Evolutionary conservation across 2,329 filamentous ascomycete genomes (phyloP).

Genomic region (Cyphellophora europaea): DNA sequence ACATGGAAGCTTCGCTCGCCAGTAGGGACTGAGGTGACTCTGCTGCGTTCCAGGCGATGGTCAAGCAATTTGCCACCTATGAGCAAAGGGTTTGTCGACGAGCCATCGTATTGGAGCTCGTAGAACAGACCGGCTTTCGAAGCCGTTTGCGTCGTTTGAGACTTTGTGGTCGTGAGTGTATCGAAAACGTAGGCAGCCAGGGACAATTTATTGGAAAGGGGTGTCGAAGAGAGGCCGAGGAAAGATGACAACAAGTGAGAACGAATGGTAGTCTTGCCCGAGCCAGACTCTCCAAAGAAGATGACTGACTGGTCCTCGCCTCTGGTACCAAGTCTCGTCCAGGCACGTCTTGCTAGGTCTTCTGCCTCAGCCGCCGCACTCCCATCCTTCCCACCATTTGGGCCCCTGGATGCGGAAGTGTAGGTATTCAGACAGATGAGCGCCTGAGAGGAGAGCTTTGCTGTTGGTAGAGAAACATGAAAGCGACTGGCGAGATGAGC

Average conservation of each 20-base stretch:
- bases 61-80: slow-evolving; percentile 93
- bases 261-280: slow-evolving; percentile 90
- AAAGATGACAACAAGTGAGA: slow-evolving; percentile 80
- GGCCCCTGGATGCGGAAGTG: slow-evolving; percentile 75
- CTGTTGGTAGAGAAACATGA: slow-evolving; percentile 81
- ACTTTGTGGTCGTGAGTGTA: slow-evolving; percentile 92
- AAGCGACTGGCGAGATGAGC: slow-evolving; percentile 53
- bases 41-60: slow-evolving; percentile 82
- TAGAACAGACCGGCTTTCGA: slow-evolving; percentile 94
- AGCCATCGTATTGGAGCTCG: slow-evolving; percentile 92
- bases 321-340: slow-evolving; percentile 72
- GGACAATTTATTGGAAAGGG: slow-evolving; percentile 84
- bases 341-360: slow-evolving; percentile 80
- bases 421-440: slow-evolving; percentile 92
- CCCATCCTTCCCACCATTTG: slow-evolving; percentile 83
- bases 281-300: slow-evolving; percentile 90
- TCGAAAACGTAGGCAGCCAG: slow-evolving; percentile 94
- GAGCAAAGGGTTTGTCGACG: slow-evolving; percentile 72
- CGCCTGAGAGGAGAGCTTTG: slow-evolving; percentile 81
- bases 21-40: slow-evolving; percentile 84
- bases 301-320: slow-evolving; percentile 89
- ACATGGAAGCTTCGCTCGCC: slow-evolving; percentile 96
- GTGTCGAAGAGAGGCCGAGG: slow-evolving; percentile 82
- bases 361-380: slow-evolving; percentile 89
- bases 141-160: slow-evolving; percentile 85